These are phyloP conservation scores for Teunomyces tritomae DNA, from an alignment of 805 yeast species.

Conservation along the genomic window DNA sequence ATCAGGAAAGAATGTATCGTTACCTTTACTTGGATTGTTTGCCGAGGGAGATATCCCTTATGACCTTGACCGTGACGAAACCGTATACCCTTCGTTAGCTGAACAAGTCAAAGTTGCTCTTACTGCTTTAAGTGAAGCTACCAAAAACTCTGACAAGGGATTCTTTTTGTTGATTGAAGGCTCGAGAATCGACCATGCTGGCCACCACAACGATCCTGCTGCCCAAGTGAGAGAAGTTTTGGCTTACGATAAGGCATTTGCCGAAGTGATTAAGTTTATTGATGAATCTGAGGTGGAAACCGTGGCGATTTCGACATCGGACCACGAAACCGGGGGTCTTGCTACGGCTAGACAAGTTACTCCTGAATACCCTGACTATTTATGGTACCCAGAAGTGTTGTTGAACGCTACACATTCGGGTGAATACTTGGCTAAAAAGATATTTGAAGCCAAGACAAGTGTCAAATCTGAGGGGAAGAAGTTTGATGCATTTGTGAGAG, in stretches of 20 bases:
- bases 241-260: constrained; percentile 81
- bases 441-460: constrained; percentile 30
- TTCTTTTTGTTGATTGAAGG: constrained; percentile 88
- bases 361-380: constrained; percentile 72
- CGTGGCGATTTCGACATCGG: constrained; percentile 76
- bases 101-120: constrained; percentile 78
- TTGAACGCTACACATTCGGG: constrained; percentile 72
- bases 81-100: constrained; percentile 68
- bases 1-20: constrained; percentile 57
- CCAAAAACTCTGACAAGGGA: constrained; percentile 73
- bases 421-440: constrained; percentile 56
- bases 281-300: constrained; percentile 72
- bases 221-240: constrained; percentile 90
- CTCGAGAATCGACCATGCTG: constrained; percentile 92
- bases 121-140: constrained; percentile 61
- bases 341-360: constrained; percentile 80
- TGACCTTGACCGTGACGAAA: constrained; percentile 69
- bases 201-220: constrained; percentile 90
- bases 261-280: constrained; percentile 69
- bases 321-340: constrained; percentile 95
- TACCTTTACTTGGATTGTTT: constrained; percentile 76
- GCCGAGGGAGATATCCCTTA: constrained; percentile 80
- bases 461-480: constrained; percentile 11
- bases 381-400: constrained; percentile 83
- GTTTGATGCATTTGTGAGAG: constrained; percentile 48